These are phyloP conservation scores for Wickerhamomyces sydowiorum DNA, from an alignment of 805 yeast species.

Conservation along the genomic window DNA sequence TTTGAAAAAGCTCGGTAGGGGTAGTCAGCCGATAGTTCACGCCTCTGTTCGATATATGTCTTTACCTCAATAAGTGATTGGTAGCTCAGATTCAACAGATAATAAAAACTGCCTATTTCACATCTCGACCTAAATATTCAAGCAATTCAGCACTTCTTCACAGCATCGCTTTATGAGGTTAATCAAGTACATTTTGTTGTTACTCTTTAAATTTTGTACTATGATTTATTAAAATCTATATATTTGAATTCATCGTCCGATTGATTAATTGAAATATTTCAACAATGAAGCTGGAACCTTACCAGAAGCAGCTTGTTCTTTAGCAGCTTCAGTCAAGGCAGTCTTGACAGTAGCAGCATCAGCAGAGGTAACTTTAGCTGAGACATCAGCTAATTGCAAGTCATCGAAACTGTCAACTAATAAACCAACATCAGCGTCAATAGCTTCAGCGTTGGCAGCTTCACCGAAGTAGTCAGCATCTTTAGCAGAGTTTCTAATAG, in stretches of 20 bases:
- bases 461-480: constrained; percentile 83
- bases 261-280: constrained; percentile 38
- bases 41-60: too few species aligned
- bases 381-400: constrained; percentile 66
- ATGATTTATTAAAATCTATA: neutral
- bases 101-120: too few species aligned
- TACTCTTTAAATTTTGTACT: neutral
- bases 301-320: constrained; percentile 47
- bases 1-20: too few species aligned
- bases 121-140: too few species aligned
- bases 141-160: too few species aligned
- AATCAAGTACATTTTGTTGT: too few species aligned
- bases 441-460: constrained; percentile 55
- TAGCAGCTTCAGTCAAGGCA: constrained; percentile 49
- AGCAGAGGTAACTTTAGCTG: constrained; percentile 54
- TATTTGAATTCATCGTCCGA: constrained; percentile 11
- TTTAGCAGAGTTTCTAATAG: constrained; percentile 75
- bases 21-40: too few species aligned
- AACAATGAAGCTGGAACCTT: constrained; percentile 46
- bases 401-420: constrained; percentile 81
- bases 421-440: constrained; percentile 75
- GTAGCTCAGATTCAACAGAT: too few species aligned
- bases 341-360: constrained; percentile 56
- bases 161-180: too few species aligned
- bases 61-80: too few species aligned